Conservation (phyloP, 345 rosid genomes). For the Rhizophora mangle region DNA sequence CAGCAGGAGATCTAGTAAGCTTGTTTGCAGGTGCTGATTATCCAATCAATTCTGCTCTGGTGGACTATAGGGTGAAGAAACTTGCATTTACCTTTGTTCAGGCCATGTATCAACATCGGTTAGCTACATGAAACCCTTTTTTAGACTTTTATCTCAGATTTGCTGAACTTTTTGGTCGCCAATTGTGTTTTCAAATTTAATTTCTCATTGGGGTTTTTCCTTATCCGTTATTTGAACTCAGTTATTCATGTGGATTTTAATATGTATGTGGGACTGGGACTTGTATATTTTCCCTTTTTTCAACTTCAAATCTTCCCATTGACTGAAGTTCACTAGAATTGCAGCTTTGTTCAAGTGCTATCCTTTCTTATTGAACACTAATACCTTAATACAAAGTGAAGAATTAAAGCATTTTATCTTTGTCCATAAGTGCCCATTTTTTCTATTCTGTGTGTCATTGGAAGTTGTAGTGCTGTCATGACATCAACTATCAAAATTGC, state of each 20-base stretch:
- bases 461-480: not conserved
- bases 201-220: not conserved
- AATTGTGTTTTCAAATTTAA: slow-evolving; percentile 4
- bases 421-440: not conserved
- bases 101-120: slow-evolving; percentile 86
- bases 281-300: too few relatives aligned
- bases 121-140: slow-evolving; percentile 14
- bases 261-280: too few relatives aligned
- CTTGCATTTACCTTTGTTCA: slow-evolving; percentile 66
- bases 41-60: slow-evolving; percentile 44
- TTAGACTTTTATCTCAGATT: not conserved
- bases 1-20: slow-evolving; percentile 64
- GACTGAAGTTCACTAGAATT: too few relatives aligned
- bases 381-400: not conserved
- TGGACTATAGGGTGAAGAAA: slow-evolving; percentile 73
- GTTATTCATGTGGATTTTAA: too few relatives aligned
- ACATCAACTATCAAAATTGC: not conserved
- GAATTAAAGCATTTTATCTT: not conserved
- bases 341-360: not conserved
- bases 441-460: not conserved
- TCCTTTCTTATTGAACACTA: not conserved
- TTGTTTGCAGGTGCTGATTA: slow-evolving; percentile 65
- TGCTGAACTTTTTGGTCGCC: slow-evolving; percentile 7
- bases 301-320: too few relatives aligned
- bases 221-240: too few relatives aligned